phyloP scores from a whole-genome alignment of 257 asterid species.

The Penstemon barbatus region DNA sequence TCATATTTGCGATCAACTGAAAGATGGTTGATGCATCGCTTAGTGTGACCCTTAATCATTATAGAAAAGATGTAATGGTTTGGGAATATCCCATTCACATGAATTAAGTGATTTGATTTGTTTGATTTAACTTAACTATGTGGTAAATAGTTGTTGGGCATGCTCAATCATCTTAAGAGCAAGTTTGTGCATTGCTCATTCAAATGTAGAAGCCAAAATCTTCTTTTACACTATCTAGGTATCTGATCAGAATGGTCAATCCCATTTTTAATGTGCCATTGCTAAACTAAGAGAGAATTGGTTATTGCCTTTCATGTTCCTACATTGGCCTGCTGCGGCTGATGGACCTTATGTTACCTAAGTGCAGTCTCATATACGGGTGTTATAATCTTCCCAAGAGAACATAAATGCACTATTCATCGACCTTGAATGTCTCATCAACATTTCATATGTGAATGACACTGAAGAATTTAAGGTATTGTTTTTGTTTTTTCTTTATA shows the following conservation, averaged over 20 bases:
- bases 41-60: constrained; percentile 1
- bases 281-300: no score
- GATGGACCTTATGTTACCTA: constrained; percentile 24
- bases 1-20: constrained; percentile 7
- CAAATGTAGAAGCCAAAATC: no score
- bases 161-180: constrained; percentile 9
- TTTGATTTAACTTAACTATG: constrained; percentile 1
- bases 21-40: constrained; percentile 14
- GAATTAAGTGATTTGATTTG: constrained; percentile 8
- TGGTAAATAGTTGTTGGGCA: neutral
- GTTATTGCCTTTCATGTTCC: constrained; percentile 2
- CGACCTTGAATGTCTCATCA: constrained; percentile 91
- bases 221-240: neutral
- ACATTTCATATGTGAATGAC: constrained; percentile 92
- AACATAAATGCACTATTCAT: constrained; percentile 58
- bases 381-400: constrained; percentile 79
- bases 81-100: constrained; percentile 2
- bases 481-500: neutral
- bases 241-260: constrained; percentile 2
- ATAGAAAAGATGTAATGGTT: neutral
- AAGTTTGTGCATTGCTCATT: neutral
- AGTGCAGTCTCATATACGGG: constrained; percentile 80
- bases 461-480: constrained; percentile 97
- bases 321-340: constrained; percentile 11
- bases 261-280: neutral